Percentiles rank a stretch among this genome's conserved stretches.
phyloP scores from a whole-genome alignment of 2,329 filamentous ascomycete species.

The Didymella exigua region DNA sequence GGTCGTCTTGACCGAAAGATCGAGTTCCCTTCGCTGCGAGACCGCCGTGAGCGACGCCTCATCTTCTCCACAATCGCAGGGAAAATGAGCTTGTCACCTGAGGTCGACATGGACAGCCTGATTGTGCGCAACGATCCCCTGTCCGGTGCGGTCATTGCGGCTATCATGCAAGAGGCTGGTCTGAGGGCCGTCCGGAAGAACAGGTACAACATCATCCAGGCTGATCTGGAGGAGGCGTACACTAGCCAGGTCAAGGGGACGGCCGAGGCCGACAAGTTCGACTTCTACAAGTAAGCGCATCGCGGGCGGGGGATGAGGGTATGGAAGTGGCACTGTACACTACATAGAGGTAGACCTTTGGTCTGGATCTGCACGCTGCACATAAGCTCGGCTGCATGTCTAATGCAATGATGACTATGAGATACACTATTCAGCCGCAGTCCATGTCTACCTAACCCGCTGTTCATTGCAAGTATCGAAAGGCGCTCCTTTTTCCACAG shows the following conservation, averaged over 20 bases:
- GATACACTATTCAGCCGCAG: too few relatives aligned
- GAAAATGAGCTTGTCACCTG: conserved; percentile 96
- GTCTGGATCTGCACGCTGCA: conserved; percentile 9
- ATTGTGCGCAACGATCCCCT: conserved; percentile 97
- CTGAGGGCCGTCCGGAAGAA: conserved; percentile 95
- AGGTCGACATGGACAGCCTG: conserved; percentile 93
- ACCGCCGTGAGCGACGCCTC: conserved; percentile 90
- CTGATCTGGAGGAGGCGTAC: conserved; percentile 95
- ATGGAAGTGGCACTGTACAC: conserved; percentile 26
- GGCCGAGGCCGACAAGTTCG: conserved; percentile 75
- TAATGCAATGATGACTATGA: conserved; percentile 15
- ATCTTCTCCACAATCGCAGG: conserved; percentile 97
- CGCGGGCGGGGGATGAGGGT: conserved; percentile 3
- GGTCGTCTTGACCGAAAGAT: conserved; percentile 98
- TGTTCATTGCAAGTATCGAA: too few relatives aligned
- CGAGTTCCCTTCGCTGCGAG: conserved; percentile 93
- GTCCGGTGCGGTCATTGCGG: conserved; percentile 93
- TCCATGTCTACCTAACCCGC: too few relatives aligned
- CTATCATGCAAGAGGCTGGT: conserved; percentile 99
- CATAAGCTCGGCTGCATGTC: conserved; percentile 2
- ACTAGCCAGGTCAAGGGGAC: conserved; percentile 92
- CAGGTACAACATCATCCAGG: conserved; percentile 98
- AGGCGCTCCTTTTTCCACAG: too few relatives aligned
- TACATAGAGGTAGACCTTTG: conserved; percentile 24
- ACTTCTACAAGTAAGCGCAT: conserved; percentile 60